These are phyloP conservation scores for Neofusicoccum umdonicola DNA, from an alignment of 2,329 filamentous ascomycete species.

Conservation along the genomic window DNA sequence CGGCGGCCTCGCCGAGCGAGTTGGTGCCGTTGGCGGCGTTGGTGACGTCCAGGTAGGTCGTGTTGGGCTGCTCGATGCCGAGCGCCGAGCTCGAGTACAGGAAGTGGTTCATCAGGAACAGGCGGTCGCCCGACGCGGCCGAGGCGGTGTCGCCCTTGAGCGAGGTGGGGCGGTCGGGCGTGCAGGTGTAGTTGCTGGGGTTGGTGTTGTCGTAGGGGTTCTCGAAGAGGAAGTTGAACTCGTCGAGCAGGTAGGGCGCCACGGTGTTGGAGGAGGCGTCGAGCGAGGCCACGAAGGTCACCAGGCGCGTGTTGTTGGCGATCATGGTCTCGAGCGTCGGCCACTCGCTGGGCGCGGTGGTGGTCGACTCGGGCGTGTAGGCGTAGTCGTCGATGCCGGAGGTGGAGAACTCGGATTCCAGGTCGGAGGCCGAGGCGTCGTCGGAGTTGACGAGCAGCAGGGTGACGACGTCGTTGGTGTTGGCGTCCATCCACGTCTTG, in stretches of 20 bases:
- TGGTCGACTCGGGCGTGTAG: constrained; percentile 43
- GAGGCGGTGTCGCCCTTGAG: constrained; percentile 44
- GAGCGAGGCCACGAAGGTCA: constrained; percentile 61
- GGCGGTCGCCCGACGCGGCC: constrained; percentile 56
- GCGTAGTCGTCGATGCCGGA: constrained; percentile 59
- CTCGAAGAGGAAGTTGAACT: constrained; percentile 66
- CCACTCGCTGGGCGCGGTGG: constrained; percentile 51
- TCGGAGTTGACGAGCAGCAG: constrained; percentile 69
- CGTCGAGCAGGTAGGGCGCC: constrained; percentile 56
- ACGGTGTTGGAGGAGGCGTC: constrained; percentile 23
- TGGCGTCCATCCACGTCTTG: constrained; percentile 61
- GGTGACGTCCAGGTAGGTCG: constrained; percentile 55
- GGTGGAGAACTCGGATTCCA: constrained; percentile 43
- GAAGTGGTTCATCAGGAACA: constrained; percentile 75
- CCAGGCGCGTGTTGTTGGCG: constrained; percentile 56
- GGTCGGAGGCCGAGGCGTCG: constrained; percentile 50
- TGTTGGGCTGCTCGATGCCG: constrained; percentile 23
- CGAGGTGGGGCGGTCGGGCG: constrained; percentile 59
- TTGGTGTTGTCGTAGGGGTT: constrained; percentile 62
- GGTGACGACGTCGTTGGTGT: constrained; percentile 71
- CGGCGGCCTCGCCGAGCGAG: constrained; percentile 40
- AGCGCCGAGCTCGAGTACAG: constrained; percentile 53
- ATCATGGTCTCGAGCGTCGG: constrained; percentile 67
- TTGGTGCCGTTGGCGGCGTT: constrained; percentile 61
- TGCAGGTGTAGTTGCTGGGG: constrained; percentile 65